Evolutionary conservation across 1,284 basidiomycete species (phyloP).

Genomic region (Irpex rosettiformis): DNA sequence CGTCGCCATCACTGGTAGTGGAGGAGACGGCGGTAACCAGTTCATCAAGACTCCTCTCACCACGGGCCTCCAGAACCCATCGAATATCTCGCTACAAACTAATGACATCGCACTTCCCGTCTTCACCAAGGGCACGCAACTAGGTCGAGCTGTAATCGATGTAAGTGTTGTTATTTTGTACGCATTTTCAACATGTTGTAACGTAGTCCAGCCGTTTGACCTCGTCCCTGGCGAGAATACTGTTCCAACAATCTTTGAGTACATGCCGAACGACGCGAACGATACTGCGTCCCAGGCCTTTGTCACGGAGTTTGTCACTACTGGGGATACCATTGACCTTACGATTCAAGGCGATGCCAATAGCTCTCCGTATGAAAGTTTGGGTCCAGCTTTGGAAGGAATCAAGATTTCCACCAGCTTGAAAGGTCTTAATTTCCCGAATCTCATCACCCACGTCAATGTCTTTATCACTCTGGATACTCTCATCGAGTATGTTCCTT

Average conservation of each 20-base stretch:
- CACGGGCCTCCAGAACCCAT: constrained; percentile 59
- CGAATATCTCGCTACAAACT: constrained; percentile 65
- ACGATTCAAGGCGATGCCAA: constrained; percentile 54
- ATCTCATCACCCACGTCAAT: constrained; percentile 41
- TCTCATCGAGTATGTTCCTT: constrained; percentile 29
- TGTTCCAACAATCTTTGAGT: constrained; percentile 61
- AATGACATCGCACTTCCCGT: constrained; percentile 58
- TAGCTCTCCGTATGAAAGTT: constrained; percentile 63
- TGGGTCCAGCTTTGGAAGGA: constrained; percentile 55
- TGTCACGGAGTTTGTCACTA: constrained; percentile 48
- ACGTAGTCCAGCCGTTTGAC: constrained; percentile 50
- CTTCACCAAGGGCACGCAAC: constrained; percentile 48
- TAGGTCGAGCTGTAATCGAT: constrained; percentile 56
- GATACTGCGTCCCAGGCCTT: constrained; percentile 57
- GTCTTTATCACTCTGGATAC: constrained; percentile 49
- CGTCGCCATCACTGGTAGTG: constrained; percentile 57
- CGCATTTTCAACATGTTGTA: neutral
- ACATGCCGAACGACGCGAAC: constrained; percentile 60
- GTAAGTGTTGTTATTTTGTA: constrained; percentile 35
- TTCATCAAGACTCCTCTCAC: constrained; percentile 54
- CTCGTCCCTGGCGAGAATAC: constrained; percentile 59
- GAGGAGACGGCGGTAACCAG: constrained; percentile 51
- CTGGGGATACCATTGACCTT: constrained; percentile 41
- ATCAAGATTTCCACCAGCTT: constrained; percentile 51
- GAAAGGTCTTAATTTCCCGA: constrained; percentile 40